Conservation (phyloP, 495 filamentous ascomycete genomes). For the Penicillium bialowiezense region DNA sequence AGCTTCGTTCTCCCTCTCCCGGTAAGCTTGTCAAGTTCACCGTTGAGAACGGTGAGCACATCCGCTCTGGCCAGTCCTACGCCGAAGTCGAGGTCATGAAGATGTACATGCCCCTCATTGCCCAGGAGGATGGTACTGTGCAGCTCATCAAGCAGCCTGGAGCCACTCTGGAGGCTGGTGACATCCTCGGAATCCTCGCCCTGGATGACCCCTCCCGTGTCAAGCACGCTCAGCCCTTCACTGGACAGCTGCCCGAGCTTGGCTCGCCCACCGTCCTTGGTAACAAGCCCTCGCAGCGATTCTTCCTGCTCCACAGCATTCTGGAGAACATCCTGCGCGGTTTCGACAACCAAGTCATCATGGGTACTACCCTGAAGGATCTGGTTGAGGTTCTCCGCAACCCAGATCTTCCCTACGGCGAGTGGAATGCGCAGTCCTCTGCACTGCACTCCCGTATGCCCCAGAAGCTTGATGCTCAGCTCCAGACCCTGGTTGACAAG, state of each 20-base stretch:
- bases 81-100: conserved; percentile 99
- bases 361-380: conserved; percentile 83
- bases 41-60: conserved; percentile 93
- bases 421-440: conserved; percentile 93
- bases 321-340: conserved; percentile 88
- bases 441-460: conserved; percentile 96
- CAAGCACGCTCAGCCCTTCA: conserved; percentile 96
- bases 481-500: conserved; percentile 81
- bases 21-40: conserved; percentile 99
- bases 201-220: conserved; percentile 95
- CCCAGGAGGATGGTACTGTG: conserved; percentile 95
- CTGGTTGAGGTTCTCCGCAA: conserved; percentile 86
- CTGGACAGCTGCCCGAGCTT: conserved; percentile 84
- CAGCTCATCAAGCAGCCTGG: conserved; percentile 99
- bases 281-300: conserved; percentile 88
- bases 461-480: conserved; percentile 77
- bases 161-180: conserved; percentile 94
- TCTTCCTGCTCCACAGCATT: conserved; percentile 70
- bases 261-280: conserved; percentile 83
- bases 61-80: conserved; percentile 88
- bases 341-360: conserved; percentile 97
- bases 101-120: conserved; percentile 99
- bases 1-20: conserved; percentile 89
- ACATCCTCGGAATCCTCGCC: conserved; percentile 96
- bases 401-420: conserved; percentile 88